Conservation (phyloP, 2,329 filamentous ascomycete species). For the Microcera coccophila region DNA sequence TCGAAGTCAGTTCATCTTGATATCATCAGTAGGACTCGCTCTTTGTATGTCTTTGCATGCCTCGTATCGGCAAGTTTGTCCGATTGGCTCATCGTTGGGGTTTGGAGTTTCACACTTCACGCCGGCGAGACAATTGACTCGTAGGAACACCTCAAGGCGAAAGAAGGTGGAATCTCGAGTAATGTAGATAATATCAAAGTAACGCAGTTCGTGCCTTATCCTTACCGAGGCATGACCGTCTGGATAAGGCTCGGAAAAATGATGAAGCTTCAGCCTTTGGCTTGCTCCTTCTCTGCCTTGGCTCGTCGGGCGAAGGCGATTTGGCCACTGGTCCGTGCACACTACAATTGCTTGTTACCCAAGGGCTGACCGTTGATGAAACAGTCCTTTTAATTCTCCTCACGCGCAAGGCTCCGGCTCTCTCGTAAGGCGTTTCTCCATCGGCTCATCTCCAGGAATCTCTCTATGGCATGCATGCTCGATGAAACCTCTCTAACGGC, state of each 20-base stretch:
- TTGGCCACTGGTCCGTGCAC: conserved; percentile 11
- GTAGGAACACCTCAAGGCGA: no score
- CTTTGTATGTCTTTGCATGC: no score
- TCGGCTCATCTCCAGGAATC: not conserved
- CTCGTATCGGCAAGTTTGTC: no score
- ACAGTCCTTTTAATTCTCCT: not conserved
- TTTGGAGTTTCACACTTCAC: no score
- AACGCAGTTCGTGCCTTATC: no score
- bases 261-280: not conserved
- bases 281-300: not conserved
- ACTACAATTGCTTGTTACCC: not conserved
- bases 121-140: no score
- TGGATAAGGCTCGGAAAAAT: conserved; percentile 9
- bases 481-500: conserved; percentile 21
- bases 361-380: conserved; percentile 2
- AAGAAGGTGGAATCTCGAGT: no score
- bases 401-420: not conserved
- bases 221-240: not conserved
- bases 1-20: not conserved
- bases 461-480: conserved; percentile 10
- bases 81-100: no score
- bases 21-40: not conserved
- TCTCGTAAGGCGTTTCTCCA: not conserved
- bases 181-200: no score
- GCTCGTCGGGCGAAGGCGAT: not conserved